A percentile compares a stretch with the other conserved stretches of the same genome.
phyloP scores from a whole-genome alignment of 768 basidiomycete genomes.

The Kwoniella mangroviensis region DNA sequence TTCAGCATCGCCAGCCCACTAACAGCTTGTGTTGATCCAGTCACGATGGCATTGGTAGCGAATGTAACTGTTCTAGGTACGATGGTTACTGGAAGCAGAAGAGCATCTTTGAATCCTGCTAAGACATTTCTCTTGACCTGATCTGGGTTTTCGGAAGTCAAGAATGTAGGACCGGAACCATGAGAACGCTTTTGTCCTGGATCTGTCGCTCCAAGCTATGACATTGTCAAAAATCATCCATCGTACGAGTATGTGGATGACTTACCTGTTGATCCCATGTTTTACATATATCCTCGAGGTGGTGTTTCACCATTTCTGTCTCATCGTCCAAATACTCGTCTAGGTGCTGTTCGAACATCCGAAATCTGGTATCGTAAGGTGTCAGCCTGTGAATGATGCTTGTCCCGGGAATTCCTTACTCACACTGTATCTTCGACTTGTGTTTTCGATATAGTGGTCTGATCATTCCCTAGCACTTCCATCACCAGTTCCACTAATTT shows the following conservation, averaged over 20 bases:
- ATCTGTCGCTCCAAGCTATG: constrained; percentile 40
- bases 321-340: constrained; percentile 97
- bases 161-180: constrained; percentile 64
- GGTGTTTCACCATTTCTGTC: constrained; percentile 74
- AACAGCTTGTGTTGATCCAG: constrained; percentile 75
- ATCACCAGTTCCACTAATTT: constrained; percentile 78
- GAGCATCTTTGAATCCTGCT: constrained; percentile 84
- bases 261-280: constrained; percentile 69
- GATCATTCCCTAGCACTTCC: constrained; percentile 60
- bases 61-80: constrained; percentile 74
- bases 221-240: constrained; percentile 11
- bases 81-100: constrained; percentile 92
- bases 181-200: constrained; percentile 15
- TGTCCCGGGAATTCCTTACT: constrained; percentile 58
- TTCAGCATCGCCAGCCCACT: constrained; percentile 88
- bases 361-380: constrained; percentile 65
- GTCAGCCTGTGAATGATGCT: background rate
- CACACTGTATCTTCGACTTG: constrained; percentile 81
- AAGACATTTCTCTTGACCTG: constrained; percentile 90
- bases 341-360: constrained; percentile 96
- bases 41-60: constrained; percentile 61
- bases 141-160: constrained; percentile 84
- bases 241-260: constrained; percentile 1
- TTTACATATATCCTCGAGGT: constrained; percentile 74
- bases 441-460: constrained; percentile 15